Evolutionary conservation across 2,329 filamentous ascomycete genomes (phyloP), one percentile per base, ranked within the genome.

Genomic region (Didymella segeticola): DNA sequence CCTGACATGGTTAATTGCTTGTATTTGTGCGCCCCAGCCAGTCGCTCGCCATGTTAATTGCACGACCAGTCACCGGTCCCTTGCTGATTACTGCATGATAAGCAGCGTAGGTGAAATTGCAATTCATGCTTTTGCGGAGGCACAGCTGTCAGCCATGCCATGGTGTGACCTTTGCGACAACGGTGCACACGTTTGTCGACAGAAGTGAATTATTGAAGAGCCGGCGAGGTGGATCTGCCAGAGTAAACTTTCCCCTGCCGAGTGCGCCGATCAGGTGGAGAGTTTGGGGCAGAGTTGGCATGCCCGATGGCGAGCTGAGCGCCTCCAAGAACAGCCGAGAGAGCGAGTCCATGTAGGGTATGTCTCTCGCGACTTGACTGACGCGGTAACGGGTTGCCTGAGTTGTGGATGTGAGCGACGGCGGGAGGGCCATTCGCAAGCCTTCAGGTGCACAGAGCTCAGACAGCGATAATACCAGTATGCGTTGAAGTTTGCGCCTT

Each of bases 1-100:
- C 47, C 45, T 43, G 39, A 56, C 58, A 60, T 56, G 49, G 55
- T 55, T 57, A 36, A 47, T 57, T 58, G 53, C 61, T 62, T 61
- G 57, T 58, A 58, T 64, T 61, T 57, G 63, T 63, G 60, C 51
- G 43, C 36, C 49, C 26, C 34, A 19, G 34, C 38, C n/a, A 15
- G 31, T 42, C 25, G 15, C 31, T 33, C 26, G 27, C 43, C 31
- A 29, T 39, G 43, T 12, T 43, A 22, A 15, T 43, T 48, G 50
- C 50, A 39, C 31, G 26, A 48, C 43, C 22, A 26, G 15, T 17
- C n/a, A 19, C 17, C 20, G 8, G 22, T 34, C 33, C 38, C 51
- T 45, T 54, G 33, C 38, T 39, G 43, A 38, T 33, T 39, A 26
- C 23, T 11, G 14, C n/a, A 33, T n/a, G 12, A 29, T 37, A n/a